Evolutionary conservation across 495 filamentous ascomycete genomes (phyloP), one percentile per base, ranked within the genome.

Genomic region (Hyaloscypha finlandica): DNA sequence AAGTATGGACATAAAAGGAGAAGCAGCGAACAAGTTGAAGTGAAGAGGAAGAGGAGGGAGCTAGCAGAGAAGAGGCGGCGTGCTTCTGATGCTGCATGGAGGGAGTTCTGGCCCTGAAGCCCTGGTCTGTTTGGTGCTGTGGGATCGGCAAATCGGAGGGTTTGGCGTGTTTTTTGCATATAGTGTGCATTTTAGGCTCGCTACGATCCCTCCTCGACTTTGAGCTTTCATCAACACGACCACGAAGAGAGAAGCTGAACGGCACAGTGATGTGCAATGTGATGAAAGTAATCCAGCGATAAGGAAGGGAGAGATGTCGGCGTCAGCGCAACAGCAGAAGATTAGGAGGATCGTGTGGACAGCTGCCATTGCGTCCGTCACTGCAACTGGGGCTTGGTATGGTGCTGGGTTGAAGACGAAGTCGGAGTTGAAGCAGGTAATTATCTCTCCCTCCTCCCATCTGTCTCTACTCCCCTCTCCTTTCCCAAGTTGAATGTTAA

Each of bases 401-500:
- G 85, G 85, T 14, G 85, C 85, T 35, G 80, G 82, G 4, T 35
- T 86, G 55, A 86, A 86, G 73, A 82, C 77, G 1, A 68, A 78
- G 30, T 71, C 79, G 64, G 81, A 87, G 20, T 22, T 57, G 6
- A 73, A 68, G 53, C 22, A 70, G 57, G 68, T 70, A 61, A 48
- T 48, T 25, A 16, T 39, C 48, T 11, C 45, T 20, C 19, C 8
- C 52, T 33, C 2, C 53, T 2, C 8, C 52, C 22, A 39, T 11
- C 20, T 39, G 19, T 30, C 19, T 55, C 22, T 53, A 8, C 20
- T 54, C 8, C 31, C 65, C 12, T 33, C 29, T 56, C 45, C 19
- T 22, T 61, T 19, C 11, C 16, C 16, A 1, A 0, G 42, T 4
- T 16, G 11, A 19, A 48, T 4, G 9, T 14, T 12, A 14, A 48